phyloP scores from a whole-genome alignment of 148 eudicot species.

The Amaranthus cruentus region DNA sequence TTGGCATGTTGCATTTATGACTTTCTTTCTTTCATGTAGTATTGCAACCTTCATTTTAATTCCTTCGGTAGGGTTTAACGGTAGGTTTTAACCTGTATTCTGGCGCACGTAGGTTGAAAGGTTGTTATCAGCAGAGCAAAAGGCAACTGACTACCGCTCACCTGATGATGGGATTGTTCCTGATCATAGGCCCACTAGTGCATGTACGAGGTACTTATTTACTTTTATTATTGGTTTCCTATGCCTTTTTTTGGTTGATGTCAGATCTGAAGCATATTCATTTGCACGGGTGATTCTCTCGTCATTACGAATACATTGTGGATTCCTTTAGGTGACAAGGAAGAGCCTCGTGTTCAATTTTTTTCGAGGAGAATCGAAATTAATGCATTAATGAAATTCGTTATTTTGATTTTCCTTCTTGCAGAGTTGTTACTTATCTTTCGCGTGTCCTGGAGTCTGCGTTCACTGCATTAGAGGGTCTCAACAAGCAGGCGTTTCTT shows the following conservation, averaged over 20 bases:
- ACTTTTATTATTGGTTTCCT: neutral
- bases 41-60: neutral
- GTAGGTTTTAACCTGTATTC: constrained; percentile 6
- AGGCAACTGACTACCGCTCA: constrained; percentile 77
- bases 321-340: neutral
- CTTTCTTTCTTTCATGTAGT: neutral
- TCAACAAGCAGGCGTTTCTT: constrained; percentile 93
- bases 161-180: constrained; percentile 91
- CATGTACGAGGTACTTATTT: constrained; percentile 68
- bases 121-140: constrained; percentile 87
- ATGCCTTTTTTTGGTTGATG: neutral
- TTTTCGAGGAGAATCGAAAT: neutral
- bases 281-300: neutral
- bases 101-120: constrained; percentile 65
- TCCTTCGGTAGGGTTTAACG: constrained; percentile 12
- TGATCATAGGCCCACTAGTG: constrained; percentile 92
- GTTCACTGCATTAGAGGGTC: constrained; percentile 95
- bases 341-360: neutral
- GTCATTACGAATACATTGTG: neutral
- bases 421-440: constrained; percentile 92
- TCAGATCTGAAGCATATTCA: constrained; percentile 1
- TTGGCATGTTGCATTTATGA: neutral
- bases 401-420: constrained; percentile 7
- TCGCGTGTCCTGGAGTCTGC: constrained; percentile 95
- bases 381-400: constrained; percentile 4